Conservation (phyloP, 2,329 filamentous ascomycete genomes). For the Emydomyces testavorans region DNA sequence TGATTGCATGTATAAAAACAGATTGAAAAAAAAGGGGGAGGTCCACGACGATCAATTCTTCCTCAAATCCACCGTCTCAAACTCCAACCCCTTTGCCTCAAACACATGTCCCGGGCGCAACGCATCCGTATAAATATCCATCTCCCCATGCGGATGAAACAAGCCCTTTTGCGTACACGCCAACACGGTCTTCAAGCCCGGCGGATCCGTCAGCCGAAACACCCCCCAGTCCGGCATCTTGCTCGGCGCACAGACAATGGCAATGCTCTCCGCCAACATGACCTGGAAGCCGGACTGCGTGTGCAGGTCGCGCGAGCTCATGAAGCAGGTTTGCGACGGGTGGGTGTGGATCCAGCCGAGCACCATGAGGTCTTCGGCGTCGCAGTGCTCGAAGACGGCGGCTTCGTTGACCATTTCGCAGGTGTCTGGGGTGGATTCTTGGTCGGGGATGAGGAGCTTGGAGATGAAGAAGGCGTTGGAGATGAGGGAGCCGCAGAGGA, state of each 20-base stretch:
- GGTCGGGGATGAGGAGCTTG: conserved; percentile 78
- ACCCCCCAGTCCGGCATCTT: conserved; percentile 69
- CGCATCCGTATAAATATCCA: conserved; percentile 68
- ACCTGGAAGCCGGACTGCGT: conserved; percentile 91
- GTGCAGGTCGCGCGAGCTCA: conserved; percentile 87
- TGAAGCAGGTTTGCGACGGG: conserved; percentile 91
- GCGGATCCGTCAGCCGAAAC: conserved; percentile 86
- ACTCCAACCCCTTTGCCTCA: conserved; percentile 54
- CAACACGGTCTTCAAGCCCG: conserved; percentile 74
- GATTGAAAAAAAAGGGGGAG: background rate
- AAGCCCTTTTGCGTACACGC: conserved; percentile 65
- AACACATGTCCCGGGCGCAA: conserved; percentile 59
- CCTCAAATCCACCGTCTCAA: conserved; percentile 55
- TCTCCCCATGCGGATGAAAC: conserved; percentile 66
- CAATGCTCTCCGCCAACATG: conserved; percentile 92
- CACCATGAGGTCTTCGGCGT: conserved; percentile 68
- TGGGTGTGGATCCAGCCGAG: conserved; percentile 98
- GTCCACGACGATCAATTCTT: background rate
- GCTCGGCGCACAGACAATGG: conserved; percentile 86
- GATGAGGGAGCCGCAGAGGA: conserved; percentile 79
- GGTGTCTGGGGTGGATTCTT: conserved; percentile 79
- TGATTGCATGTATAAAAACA: no score
- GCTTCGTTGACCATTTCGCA: conserved; percentile 87
- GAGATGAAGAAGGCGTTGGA: conserved; percentile 91
- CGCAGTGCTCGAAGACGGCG: conserved; percentile 78